These are phyloP conservation scores for Trypanosoma brucei DNA, from an alignment of 208 protist genomes.

Conservation along the genomic window DNA sequence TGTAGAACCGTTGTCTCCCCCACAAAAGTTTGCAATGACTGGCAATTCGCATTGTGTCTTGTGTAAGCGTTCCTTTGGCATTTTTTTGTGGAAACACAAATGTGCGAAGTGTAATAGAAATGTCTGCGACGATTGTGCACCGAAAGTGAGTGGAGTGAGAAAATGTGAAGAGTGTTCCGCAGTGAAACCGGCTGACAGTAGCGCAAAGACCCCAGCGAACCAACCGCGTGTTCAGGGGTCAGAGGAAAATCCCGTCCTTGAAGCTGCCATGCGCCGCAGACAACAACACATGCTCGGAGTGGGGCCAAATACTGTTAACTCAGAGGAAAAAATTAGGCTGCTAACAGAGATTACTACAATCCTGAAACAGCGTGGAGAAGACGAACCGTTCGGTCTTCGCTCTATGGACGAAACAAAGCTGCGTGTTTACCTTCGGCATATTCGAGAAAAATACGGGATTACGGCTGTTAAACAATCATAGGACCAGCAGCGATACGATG, in stretches of 20 bases:
- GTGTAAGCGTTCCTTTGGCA: conserved; percentile 43
- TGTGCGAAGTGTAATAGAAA: conserved; percentile 41
- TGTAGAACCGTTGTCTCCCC: conserved; percentile 10
- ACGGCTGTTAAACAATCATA: neutral
- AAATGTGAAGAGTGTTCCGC: conserved; percentile 15
- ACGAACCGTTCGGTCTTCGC: conserved; percentile 69
- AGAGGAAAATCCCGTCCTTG: conserved; percentile 49
- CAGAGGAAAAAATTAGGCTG: conserved; percentile 46
- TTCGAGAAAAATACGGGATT: conserved; percentile 48
- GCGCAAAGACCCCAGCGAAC: too few species aligned
- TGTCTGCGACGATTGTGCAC: conserved; percentile 66
- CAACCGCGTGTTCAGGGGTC: too few species aligned
- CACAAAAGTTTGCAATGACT: conserved; percentile 20
- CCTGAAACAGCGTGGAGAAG: conserved; percentile 34
- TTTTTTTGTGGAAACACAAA: conserved; percentile 44
- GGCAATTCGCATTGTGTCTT: conserved; percentile 26
- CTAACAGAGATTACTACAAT: conserved; percentile 56
- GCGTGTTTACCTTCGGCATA: conserved; percentile 51
- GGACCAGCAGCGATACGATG: neutral
- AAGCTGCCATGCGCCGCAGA: conserved; percentile 70
- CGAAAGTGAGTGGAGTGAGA: conserved; percentile 19
- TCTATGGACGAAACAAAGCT: conserved; percentile 63
- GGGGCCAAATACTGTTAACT: conserved; percentile 15
- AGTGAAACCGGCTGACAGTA: neutral
- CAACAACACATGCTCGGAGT: conserved; percentile 25